Percentiles rank a stretch among this genome's conserved stretches.
Evolutionary conservation across 2,329 filamentous ascomycete genomes (phyloP).

Genomic region (Fusarium albosuccineum): DNA sequence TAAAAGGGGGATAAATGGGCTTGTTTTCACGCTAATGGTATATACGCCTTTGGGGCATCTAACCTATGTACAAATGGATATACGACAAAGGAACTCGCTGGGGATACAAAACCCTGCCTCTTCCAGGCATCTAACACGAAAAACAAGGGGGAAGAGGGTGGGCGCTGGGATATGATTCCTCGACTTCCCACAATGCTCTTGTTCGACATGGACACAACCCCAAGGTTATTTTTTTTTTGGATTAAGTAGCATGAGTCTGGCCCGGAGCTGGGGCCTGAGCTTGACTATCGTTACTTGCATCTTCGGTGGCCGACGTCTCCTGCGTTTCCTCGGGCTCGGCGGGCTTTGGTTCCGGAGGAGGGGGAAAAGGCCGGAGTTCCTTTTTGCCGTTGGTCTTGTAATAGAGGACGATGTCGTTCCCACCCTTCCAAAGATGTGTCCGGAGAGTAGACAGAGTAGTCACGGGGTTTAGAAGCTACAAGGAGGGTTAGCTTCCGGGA

Average conservation of each 20-base stretch:
- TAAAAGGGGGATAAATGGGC: constrained; percentile 22
- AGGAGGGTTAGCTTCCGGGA: constrained; percentile 20
- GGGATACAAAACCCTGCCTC: constrained; percentile 22
- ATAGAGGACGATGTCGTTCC: constrained; percentile 89
- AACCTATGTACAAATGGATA: constrained; percentile 45
- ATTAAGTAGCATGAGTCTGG: constrained; percentile 23
- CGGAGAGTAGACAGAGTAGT: constrained; percentile 96
- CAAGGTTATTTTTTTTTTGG: not conserved
- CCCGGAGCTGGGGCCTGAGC: constrained; percentile 15
- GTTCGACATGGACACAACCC: constrained; percentile 6
- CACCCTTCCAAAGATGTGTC: constrained; percentile 92
- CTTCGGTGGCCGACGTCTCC: constrained; percentile 31
- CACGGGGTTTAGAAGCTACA: constrained; percentile 75
- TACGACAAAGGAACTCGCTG: constrained; percentile 36
- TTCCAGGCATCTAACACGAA: constrained; percentile 28
- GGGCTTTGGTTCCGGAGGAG: constrained; percentile 34
- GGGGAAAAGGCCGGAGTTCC: constrained; percentile 60
- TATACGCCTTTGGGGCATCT: constrained; percentile 39
- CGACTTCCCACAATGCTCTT: not conserved
- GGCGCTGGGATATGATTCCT: not conserved
- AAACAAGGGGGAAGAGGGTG: constrained; percentile 1
- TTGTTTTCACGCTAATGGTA: constrained; percentile 43
- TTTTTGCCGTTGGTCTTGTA: constrained; percentile 95
- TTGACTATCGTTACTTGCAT: constrained; percentile 32
- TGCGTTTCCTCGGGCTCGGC: constrained; percentile 39